These are phyloP conservation scores for Dictyostelium citrinum DNA, from an alignment of 78 protist species.

Conservation along the genomic window DNA sequence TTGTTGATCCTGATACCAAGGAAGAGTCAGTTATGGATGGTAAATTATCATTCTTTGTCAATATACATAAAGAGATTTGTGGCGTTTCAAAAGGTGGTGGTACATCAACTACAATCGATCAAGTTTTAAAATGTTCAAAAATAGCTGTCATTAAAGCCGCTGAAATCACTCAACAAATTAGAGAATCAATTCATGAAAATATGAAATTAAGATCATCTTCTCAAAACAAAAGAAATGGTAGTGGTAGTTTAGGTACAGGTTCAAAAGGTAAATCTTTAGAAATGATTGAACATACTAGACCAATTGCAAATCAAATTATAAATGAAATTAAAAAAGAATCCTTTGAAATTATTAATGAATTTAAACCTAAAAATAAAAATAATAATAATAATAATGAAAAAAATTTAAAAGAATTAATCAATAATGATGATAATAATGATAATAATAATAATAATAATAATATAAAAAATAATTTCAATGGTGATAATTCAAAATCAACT, in stretches of 20 bases:
- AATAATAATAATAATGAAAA: background rate
- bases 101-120: constrained; percentile 47
- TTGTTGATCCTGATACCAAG: constrained; percentile 83
- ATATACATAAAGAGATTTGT: constrained; percentile 87
- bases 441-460: background rate
- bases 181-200: constrained; percentile 31
- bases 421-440: constrained; percentile 9
- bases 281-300: constrained; percentile 51
- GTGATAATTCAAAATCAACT: background rate
- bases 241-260: background rate
- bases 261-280: background rate
- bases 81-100: constrained; percentile 89
- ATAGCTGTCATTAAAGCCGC: constrained; percentile 58
- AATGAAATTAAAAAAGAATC: background rate
- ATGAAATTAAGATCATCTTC: constrained; percentile 4
- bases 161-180: constrained; percentile 49
- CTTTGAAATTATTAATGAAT: background rate
- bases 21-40: constrained; percentile 83
- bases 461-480: background rate
- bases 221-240: background rate
- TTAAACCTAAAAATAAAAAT: background rate
- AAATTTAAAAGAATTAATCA: background rate
- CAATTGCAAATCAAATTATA: background rate
- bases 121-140: constrained; percentile 66
- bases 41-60: constrained; percentile 80